phyloP scores from a whole-genome alignment of 2,329 filamentous ascomycete genomes.

The Stachybotrys chartarum region DNA sequence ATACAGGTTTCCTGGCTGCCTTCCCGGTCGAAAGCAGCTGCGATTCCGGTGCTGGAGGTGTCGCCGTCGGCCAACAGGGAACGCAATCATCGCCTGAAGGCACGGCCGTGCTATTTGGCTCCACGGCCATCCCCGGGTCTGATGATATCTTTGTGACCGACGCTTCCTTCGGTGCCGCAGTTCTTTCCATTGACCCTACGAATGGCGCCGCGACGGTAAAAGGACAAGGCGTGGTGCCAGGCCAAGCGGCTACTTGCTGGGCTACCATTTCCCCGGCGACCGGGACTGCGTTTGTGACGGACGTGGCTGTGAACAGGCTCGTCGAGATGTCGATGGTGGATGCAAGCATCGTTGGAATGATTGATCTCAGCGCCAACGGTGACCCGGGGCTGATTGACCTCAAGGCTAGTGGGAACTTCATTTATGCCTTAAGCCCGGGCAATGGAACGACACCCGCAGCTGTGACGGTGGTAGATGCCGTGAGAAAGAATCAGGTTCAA shows the following conservation, averaged over 20 bases:
- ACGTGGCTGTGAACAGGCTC: conserved; percentile 43
- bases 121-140: conserved; percentile 34
- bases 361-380: conserved; percentile 36
- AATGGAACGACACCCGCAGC: conserved; percentile 33
- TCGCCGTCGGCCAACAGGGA: conserved; percentile 15
- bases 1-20: conserved; percentile 47
- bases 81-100: conserved; percentile 37
- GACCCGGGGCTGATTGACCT: conserved; percentile 52
- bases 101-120: conserved; percentile 53
- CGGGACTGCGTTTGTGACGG: conserved; percentile 49
- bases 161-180: conserved; percentile 47
- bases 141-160: conserved; percentile 47
- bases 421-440: conserved; percentile 51
- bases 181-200: conserved; percentile 33
- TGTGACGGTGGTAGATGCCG: conserved; percentile 29
- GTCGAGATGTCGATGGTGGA: conserved; percentile 48
- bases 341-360: conserved; percentile 34
- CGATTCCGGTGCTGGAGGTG: background rate
- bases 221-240: conserved; percentile 33
- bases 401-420: conserved; percentile 39
- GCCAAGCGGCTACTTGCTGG: conserved; percentile 54
- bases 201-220: conserved; percentile 23
- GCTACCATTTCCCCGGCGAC: conserved; percentile 39
- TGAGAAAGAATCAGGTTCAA: conserved; percentile 21
- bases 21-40: conserved; percentile 34